Percentiles rank a stretch among this genome's conserved stretches.
Conservation (phyloP, 352 stramenopile genomes). For the Phytopythium litorale region DNA sequence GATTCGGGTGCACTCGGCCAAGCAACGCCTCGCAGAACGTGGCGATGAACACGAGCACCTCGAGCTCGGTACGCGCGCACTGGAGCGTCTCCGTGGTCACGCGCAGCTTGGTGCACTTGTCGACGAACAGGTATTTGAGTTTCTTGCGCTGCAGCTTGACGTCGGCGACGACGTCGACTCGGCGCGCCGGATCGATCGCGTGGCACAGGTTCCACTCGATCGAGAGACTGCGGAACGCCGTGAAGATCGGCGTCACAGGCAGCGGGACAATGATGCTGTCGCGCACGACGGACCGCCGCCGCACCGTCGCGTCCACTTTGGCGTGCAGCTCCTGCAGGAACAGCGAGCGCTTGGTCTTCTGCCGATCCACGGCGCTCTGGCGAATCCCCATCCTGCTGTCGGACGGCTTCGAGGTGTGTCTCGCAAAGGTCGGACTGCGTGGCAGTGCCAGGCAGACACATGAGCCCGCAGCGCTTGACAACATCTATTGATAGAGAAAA, state of each 20-base stretch:
- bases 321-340: slow-evolving; percentile 24
- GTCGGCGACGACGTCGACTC: slow-evolving; percentile 52
- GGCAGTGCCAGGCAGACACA: not conserved
- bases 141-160: slow-evolving; percentile 46
- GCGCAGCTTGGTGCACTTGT: slow-evolving; percentile 43
- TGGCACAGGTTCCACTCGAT: slow-evolving; percentile 64
- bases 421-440: too few species aligned
- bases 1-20: slow-evolving; percentile 37
- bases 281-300: slow-evolving; percentile 21
- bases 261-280: slow-evolving; percentile 12
- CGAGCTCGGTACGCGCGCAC: slow-evolving; percentile 47
- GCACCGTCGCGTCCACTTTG: slow-evolving; percentile 11
- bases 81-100: slow-evolving; percentile 33
- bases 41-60: slow-evolving; percentile 55
- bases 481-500: not conserved
- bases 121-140: slow-evolving; percentile 44
- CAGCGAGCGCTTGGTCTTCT: slow-evolving; percentile 2
- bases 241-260: slow-evolving; percentile 39
- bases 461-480: too few species aligned
- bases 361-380: not conserved
- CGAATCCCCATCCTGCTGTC: not conserved
- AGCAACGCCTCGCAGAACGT: slow-evolving; percentile 36
- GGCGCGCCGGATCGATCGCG: slow-evolving; percentile 44
- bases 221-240: slow-evolving; percentile 40
- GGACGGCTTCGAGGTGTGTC: too few species aligned